phyloP scores from a whole-genome alignment of 73 alveolate genomes.

The Stentor roeselii region DNA sequence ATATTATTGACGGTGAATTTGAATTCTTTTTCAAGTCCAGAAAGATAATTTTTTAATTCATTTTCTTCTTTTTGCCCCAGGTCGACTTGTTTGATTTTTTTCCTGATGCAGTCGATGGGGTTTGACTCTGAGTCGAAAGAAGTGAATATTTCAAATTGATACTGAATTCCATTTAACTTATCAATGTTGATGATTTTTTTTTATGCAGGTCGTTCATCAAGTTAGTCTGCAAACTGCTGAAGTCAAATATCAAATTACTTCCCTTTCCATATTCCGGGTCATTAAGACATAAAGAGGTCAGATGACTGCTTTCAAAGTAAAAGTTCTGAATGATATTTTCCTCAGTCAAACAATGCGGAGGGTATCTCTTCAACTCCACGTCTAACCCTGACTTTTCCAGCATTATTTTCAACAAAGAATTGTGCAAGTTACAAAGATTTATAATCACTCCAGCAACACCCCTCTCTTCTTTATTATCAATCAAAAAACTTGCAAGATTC shows the following conservation, averaged over 20 bases:
- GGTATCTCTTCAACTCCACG: background rate
- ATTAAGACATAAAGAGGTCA: background rate
- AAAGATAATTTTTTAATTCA: no score
- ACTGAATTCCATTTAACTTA: background rate
- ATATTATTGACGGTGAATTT: background rate
- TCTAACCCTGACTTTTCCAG: background rate
- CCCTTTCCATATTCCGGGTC: conserved; percentile 27
- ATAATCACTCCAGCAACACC: conserved; percentile 4
- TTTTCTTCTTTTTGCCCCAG: background rate
- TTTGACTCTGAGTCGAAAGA: background rate
- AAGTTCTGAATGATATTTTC: background rate
- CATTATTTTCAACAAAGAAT: background rate
- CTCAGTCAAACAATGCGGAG: background rate
- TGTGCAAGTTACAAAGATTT: background rate
- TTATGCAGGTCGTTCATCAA: background rate
- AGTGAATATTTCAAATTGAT: conserved; percentile 7
- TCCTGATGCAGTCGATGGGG: background rate
- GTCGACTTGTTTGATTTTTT: background rate
- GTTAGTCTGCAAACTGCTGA: background rate
- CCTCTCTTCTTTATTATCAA: conserved; percentile 18
- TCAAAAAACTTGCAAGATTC: background rate
- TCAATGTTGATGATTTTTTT: background rate
- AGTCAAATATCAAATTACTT: background rate
- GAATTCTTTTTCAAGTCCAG: background rate
- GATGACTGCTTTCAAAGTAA: background rate